phyloP scores from a whole-genome alignment of 805 yeast genomes.

The Lachancea meyersii region DNA sequence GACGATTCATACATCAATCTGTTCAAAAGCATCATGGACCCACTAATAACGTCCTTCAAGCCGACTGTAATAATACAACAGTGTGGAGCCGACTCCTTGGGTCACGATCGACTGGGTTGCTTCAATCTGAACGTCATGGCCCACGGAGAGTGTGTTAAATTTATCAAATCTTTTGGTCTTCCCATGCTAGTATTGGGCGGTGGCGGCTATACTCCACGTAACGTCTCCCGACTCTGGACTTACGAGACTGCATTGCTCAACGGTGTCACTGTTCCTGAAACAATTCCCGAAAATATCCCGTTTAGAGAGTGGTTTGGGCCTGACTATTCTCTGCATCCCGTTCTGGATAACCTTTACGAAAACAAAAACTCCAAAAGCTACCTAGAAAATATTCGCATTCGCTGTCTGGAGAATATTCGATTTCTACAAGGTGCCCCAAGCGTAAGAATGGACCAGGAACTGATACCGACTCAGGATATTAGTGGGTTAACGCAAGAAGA shows the following conservation, averaged over 20 bases:
- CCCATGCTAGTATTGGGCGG: conserved; percentile 94
- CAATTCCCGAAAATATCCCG: conserved; percentile 68
- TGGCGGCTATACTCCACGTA: conserved; percentile 96
- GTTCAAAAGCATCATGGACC: conserved; percentile 81
- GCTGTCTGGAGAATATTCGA: conserved; percentile 74
- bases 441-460: conserved; percentile 77
- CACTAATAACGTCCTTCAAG: conserved; percentile 83
- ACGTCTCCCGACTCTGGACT: conserved; percentile 92
- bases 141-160: conserved; percentile 93
- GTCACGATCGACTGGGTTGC: conserved; percentile 90
- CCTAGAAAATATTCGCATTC: conserved; percentile 69
- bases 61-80: conserved; percentile 94
- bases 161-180: conserved; percentile 77
- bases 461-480: conserved; percentile 59
- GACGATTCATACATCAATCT: conserved; percentile 74
- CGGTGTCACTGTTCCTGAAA: conserved; percentile 68
- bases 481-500: conserved; percentile 41
- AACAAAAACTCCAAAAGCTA: conserved; percentile 80
- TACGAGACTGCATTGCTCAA: conserved; percentile 87
- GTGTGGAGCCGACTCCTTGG: conserved; percentile 95
- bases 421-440: conserved; percentile 87
- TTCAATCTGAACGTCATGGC: conserved; percentile 88
- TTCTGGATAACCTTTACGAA: conserved; percentile 69
- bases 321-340: conserved; percentile 83
- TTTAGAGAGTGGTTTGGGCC: conserved; percentile 83